Base-by-base conservation (phyloP, 208 protist species). In the Trypanosoma boissoni region DNA sequence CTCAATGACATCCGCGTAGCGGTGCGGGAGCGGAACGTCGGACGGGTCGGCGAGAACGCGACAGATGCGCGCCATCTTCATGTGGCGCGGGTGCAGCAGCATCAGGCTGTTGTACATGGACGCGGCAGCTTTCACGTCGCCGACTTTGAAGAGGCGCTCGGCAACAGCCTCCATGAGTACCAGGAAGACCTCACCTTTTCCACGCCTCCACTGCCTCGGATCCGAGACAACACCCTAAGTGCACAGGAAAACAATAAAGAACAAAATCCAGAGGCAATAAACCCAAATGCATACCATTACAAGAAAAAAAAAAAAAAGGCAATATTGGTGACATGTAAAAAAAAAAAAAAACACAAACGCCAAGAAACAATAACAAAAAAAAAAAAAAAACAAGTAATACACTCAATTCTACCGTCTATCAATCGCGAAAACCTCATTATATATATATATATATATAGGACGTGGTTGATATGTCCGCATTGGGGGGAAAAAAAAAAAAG, bases 1-100 rank as follows among this genome's bases (percentile, higher is more conserved):
- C 7, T 95, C 83, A 31, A 85, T 87, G 10, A 90, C 72, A 62
- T 92, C 85, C 1, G 72, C 61, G 56, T 89, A 81, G 1, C 88
- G 80, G 49, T 89, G 74, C 27, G 88, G 85, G 43, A 84, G 68
- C 6, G 88, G 85, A 10, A 95, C 83, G 1, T 24, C 49, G 8
- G 59, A 55, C 10, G 88, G 88, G 56, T 91, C 65, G 12, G 58
- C 59, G 29, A 95, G 70, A 3, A 92, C 88, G 31, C 88, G 65
- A 39, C 86, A 90, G 28, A 84, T 67, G 31, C 81, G 78, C 9
- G 83, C 85, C 79, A 88, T 86, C 39, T 74, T 79, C 18, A 61
- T 73, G 71, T 90, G 82, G 55, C 72, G 76, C 3, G 78, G 82
- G 43, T 92, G 78, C 16, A 91, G 48, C 23, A 87, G 64, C 58